Evolutionary conservation across 148 eudicot genomes (phyloP).

Genomic region (Heliamphora exappendiculata): DNA sequence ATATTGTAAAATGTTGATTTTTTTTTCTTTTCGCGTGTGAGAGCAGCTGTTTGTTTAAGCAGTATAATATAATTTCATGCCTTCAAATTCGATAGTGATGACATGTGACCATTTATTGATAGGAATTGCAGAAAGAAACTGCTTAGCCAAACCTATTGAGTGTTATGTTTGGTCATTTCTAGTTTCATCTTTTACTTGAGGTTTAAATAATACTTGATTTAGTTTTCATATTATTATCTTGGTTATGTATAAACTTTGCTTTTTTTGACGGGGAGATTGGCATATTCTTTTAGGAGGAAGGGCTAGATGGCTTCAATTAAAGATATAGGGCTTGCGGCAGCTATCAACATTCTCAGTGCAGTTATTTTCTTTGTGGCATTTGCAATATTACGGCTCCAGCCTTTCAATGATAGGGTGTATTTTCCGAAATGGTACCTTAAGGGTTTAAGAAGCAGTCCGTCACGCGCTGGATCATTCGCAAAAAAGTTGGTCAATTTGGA

Average conservation of each 20-base stretch:
- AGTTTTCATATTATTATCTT: neutral
- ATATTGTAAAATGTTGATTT: too few species aligned
- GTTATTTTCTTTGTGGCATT: constrained; percentile 73
- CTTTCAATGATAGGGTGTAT: constrained; percentile 93
- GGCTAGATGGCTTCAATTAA: constrained; percentile 59
- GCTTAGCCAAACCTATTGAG: neutral
- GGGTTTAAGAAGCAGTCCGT: constrained; percentile 80
- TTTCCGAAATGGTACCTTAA: constrained; percentile 98
- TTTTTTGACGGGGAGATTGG: constrained; percentile 13
- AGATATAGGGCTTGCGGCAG: constrained; percentile 82
- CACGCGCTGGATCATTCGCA: constrained; percentile 54
- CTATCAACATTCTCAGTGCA: constrained; percentile 63
- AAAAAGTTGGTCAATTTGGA: constrained; percentile 77
- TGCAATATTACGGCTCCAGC: constrained; percentile 85
- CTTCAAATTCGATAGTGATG: constrained; percentile 1
- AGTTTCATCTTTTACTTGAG: neutral
- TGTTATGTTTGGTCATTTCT: neutral
- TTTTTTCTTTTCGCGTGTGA: too few species aligned
- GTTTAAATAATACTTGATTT: neutral
- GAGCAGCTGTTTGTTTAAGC: neutral
- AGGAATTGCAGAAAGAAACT: neutral
- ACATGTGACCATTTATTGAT: neutral
- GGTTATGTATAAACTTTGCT: constrained; percentile 3
- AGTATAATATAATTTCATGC: neutral
- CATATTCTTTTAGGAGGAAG: constrained; percentile 1